Base-by-base conservation (phyloP, 345 rosid genomes). In the Noccaea bulbosa region DNA sequence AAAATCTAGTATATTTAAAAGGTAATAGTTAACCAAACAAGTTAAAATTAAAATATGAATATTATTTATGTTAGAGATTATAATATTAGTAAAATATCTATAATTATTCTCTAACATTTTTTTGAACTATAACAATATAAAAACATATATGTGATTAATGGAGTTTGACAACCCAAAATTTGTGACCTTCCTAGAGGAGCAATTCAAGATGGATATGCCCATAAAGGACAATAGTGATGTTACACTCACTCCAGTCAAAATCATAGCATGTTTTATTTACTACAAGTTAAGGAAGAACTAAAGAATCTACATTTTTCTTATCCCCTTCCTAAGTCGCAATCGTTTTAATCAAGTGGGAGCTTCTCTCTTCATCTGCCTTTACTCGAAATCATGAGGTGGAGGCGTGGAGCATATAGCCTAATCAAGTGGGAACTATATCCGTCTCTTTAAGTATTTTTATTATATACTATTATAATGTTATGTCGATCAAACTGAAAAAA, bases 111-210 rank as follows among this genome's bases (percentile, higher is more conserved):
- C 22, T 1, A 20, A 20, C 22, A 20, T 20, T 20, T 20, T 20
- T 20, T 20, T 1, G 0, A 20, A 20, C 22, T 20, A 20, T 20
- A 20, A 20, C 22, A 1, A 20, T 20, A 20, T 1, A 17, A 17
- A 17, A 17, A 17, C 20, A 0, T 17, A 1, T 1, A 1, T 1
- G 1, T 16, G 17, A 33, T 34, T 16, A 11, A 11, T 46, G 32
- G 45, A 63, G 33, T 63, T 35, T 47, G 45, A 47, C 56, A 34
- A 12, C 17, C 11, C 17, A 11, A 34, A 63, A 11, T 7, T 47
- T 7, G 68, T 47, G 56, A 63, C 16, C 56, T 63, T 63, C 56
- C 20, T 1, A 15, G 46, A 57, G 35, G 14, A 14, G 20, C 45
- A 38, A 11, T 38, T 11, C 30, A 37, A 10, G n/a, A 37, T 57